Evolutionary conservation across 1,284 basidiomycete species (phyloP).

Genomic region (Sphagnurus paluster): DNA sequence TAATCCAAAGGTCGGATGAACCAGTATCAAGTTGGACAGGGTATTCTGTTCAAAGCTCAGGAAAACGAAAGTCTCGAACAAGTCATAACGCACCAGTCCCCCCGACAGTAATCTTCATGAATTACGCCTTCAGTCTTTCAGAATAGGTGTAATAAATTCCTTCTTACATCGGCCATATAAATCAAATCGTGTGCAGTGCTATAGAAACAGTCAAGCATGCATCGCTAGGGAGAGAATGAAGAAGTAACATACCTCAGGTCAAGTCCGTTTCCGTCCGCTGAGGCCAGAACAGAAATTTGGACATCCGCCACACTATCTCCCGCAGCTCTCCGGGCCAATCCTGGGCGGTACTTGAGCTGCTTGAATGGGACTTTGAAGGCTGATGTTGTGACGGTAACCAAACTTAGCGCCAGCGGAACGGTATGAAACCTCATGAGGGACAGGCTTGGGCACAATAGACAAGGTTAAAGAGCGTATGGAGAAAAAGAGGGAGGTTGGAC

Average conservation of each 20-base stretch:
- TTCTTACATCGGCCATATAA: conserved; percentile 70
- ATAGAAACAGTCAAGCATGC: not conserved
- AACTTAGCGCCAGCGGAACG: conserved; percentile 29
- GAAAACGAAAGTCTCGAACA: conserved; percentile 2
- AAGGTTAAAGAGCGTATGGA: conserved; percentile 23
- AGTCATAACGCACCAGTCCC: conserved; percentile 47
- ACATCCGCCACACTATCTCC: conserved; percentile 24
- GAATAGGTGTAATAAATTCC: conserved; percentile 8
- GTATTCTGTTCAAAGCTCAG: conserved; percentile 44
- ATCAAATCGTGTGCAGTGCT: conserved; percentile 74
- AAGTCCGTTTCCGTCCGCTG: conserved; percentile 31
- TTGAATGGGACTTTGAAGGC: conserved; percentile 41
- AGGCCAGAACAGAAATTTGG: conserved; percentile 30
- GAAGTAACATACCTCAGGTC: conserved; percentile 40
- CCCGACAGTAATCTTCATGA: conserved; percentile 59
- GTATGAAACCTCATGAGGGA: conserved; percentile 33
- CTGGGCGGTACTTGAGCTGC: conserved; percentile 32
- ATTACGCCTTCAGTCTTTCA: conserved; percentile 6
- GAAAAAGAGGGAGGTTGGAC: conserved; percentile 11
- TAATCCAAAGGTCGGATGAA: conserved; percentile 80
- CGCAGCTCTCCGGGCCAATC: conserved; percentile 30
- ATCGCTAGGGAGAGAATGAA: not conserved
- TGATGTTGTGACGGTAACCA: conserved; percentile 31
- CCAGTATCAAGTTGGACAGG: conserved; percentile 78
- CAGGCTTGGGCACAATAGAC: conserved; percentile 11